Conservation (phyloP, 2,329 filamentous ascomycete genomes). For the Fusarium verticillioides region DNA sequence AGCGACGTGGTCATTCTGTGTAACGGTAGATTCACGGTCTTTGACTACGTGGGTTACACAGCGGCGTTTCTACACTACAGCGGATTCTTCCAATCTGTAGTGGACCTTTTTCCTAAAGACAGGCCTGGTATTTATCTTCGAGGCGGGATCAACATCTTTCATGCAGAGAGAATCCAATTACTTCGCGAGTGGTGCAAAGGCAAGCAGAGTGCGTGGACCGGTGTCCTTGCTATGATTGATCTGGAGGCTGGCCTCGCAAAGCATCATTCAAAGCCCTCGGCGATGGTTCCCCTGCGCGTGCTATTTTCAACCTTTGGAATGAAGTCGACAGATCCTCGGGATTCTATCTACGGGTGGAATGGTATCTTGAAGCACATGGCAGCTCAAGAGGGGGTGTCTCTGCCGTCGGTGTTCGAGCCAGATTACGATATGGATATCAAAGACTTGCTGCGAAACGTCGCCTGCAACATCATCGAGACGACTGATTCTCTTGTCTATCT, state of each 20-base stretch:
- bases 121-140: not conserved
- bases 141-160: not conserved
- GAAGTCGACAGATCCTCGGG: not conserved
- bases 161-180: not conserved
- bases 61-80: constrained; percentile 2
- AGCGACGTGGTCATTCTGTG: not conserved
- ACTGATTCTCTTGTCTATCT: not conserved
- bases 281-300: not conserved
- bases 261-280: not conserved
- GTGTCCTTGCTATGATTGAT: not conserved
- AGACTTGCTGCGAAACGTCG: not conserved
- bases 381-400: rapidly evolving
- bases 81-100: not conserved
- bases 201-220: not conserved
- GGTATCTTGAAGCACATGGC: constrained; percentile 12
- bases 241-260: not conserved
- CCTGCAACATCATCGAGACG: not conserved
- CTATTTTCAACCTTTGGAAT: not conserved
- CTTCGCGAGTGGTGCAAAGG: constrained; percentile 15
- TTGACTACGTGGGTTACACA: not conserved
- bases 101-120: not conserved
- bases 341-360: not conserved
- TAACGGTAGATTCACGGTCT: not conserved
- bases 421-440: not conserved
- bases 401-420: not conserved